Conservation (phyloP, 2,329 filamentous ascomycete genomes). For the Xylaria hypoxylon region DNA sequence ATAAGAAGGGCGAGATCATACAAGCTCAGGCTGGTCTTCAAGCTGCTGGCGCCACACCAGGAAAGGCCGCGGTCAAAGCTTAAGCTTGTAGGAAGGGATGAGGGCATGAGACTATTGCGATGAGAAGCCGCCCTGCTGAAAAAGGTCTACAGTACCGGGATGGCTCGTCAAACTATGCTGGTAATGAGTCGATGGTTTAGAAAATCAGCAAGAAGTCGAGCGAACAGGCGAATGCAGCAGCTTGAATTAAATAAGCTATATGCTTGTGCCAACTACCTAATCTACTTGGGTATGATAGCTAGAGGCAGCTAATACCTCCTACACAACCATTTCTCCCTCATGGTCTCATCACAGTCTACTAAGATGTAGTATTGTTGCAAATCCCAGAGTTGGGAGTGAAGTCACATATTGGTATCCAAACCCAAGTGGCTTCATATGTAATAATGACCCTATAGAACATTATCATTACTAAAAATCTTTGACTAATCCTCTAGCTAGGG, state of each 20-base stretch:
- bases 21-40: constrained; percentile 65
- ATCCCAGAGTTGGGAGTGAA: not conserved
- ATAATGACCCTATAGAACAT: not conserved
- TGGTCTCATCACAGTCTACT: not conserved
- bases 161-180: not conserved
- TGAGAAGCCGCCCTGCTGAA: not conserved
- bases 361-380: not conserved
- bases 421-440: not conserved
- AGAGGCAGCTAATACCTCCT: not conserved
- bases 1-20: constrained; percentile 70
- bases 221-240: constrained; percentile 2
- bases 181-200: not conserved
- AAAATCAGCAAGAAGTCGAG: not conserved
- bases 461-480: not conserved
- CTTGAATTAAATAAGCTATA: not conserved
- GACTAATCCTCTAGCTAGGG: too few species aligned
- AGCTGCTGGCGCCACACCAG: constrained; percentile 52
- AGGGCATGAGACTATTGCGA: not conserved
- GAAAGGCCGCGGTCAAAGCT: constrained; percentile 48
- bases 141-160: not conserved
- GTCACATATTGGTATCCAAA: not conserved
- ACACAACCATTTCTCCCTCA: not conserved
- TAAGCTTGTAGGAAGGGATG: constrained; percentile 4
- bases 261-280: not conserved
- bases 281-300: not conserved